Conservation (phyloP, 192 early-diverging fungal species). For the Coemansia sp. region DNA sequence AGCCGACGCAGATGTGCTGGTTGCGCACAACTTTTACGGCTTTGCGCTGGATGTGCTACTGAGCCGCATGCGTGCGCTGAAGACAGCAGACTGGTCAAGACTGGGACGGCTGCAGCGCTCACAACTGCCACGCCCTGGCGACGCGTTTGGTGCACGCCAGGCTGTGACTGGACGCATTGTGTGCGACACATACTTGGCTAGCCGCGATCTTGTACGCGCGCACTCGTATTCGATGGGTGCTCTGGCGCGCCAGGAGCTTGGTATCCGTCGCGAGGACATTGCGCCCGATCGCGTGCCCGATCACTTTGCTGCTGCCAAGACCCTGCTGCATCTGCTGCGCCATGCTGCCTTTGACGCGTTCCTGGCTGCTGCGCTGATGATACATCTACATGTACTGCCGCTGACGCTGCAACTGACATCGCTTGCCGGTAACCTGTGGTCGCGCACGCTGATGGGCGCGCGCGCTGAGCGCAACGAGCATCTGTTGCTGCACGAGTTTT, state of each 20-base stretch:
- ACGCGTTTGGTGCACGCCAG: constrained; percentile 71
- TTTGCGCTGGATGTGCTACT: constrained; percentile 92
- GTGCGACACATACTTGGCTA: constrained; percentile 89
- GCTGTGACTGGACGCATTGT: constrained; percentile 83
- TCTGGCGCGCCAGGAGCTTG: constrained; percentile 74
- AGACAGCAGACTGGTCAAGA: constrained; percentile 78
- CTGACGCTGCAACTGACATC: constrained; percentile 90
- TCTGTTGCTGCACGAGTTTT: constrained; percentile 94
- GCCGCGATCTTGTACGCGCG: constrained; percentile 82
- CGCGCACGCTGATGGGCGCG: constrained; percentile 83
- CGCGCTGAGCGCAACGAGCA: constrained; percentile 95
- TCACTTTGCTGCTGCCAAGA: constrained; percentile 59
- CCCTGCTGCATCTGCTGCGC: constrained; percentile 69
- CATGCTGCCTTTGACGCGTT: constrained; percentile 83
- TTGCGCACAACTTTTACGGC: constrained; percentile 96
- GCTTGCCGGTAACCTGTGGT: constrained; percentile 94
- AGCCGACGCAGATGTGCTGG: constrained; percentile 88
- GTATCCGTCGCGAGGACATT: constrained; percentile 77
- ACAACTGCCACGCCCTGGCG: constrained; percentile 79
- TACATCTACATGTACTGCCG: constrained; percentile 84
- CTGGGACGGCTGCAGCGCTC: constrained; percentile 82
- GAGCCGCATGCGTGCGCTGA: constrained; percentile 86
- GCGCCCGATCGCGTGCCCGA: constrained; percentile 73
- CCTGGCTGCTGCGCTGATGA: constrained; percentile 78
- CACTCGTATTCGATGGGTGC: constrained; percentile 82